Conservation (phyloP, 2,329 filamentous ascomycete genomes). For the Ceratocystis huliohia region DNA sequence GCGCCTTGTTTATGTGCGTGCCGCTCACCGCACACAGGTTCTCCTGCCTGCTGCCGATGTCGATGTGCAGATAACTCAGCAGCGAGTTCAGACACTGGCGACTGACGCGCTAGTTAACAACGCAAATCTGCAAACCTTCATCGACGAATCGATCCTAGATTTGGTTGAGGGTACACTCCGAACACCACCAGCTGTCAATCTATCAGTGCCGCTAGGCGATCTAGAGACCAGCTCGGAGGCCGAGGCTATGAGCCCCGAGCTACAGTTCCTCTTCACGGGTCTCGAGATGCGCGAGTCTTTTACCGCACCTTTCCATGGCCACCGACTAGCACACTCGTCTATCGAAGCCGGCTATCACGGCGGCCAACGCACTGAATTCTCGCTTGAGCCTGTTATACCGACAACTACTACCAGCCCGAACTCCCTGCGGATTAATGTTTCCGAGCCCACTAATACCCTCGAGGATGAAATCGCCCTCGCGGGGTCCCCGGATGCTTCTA, state of each 20-base stretch:
- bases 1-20: conserved; percentile 31
- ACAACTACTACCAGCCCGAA: neutral
- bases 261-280: conserved; percentile 35
- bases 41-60: conserved; percentile 32
- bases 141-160: conserved; percentile 35
- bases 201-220: conserved; percentile 32
- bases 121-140: conserved; percentile 31
- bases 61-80: conserved; percentile 34
- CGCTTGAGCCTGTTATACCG: conserved; percentile 29
- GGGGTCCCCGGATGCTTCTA: no score
- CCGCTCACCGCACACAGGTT: conserved; percentile 30
- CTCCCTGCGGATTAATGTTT: no score
- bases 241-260: conserved; percentile 28
- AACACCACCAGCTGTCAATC: conserved; percentile 34
- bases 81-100: conserved; percentile 20
- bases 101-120: neutral
- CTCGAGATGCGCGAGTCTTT: conserved; percentile 39
- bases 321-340: conserved; percentile 39
- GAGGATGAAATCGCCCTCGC: no score
- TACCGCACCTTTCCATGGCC: conserved; percentile 29
- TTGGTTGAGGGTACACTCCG: conserved; percentile 32
- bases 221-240: conserved; percentile 23
- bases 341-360: conserved; percentile 41
- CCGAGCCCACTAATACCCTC: no score
- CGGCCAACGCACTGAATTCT: conserved; percentile 40